Percentiles rank a stretch among this genome's conserved stretches.
These are phyloP conservation scores for Crithidia mellificae DNA, from an alignment of 208 protist species.

Conservation along the genomic window DNA sequence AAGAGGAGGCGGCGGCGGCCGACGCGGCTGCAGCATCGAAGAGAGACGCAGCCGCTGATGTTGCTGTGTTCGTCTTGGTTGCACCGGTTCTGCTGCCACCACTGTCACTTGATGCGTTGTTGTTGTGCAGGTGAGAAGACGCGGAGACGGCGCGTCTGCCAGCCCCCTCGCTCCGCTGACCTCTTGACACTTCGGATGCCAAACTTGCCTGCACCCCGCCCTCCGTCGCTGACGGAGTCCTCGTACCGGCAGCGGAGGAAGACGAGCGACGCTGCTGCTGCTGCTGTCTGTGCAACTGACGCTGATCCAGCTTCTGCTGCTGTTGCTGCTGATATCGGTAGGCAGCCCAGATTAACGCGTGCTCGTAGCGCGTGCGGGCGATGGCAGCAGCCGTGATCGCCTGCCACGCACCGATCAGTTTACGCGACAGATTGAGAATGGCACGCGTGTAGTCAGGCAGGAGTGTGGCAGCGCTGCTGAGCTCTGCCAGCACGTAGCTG, in stretches of 20 bases:
- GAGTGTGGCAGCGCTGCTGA: slow-evolving; percentile 66
- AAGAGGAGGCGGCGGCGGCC: not conserved
- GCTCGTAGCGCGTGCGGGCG: slow-evolving; percentile 30
- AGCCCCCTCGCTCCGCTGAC: no score
- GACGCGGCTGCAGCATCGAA: slow-evolving; percentile 6
- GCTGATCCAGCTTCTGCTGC: slow-evolving; percentile 1
- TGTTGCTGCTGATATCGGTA: slow-evolving; percentile 6
- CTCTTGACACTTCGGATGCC: no score
- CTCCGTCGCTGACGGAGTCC: no score
- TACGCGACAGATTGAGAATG: slow-evolving; percentile 50
- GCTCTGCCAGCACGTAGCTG: slow-evolving; percentile 65
- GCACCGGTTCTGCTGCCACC: no score
- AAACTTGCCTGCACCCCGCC: no score
- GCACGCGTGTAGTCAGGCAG: slow-evolving; percentile 67
- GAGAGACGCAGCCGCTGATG: slow-evolving; percentile 12
- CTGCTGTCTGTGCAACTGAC: no score
- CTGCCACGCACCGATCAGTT: slow-evolving; percentile 64
- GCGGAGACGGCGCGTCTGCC: no score
- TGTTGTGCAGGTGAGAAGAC: no score
- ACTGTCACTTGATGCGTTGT: no score
- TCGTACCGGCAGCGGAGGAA: no score
- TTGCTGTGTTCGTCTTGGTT: no score
- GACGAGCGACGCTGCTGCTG: not conserved
- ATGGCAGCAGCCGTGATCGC: slow-evolving; percentile 56
- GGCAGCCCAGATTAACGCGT: slow-evolving; percentile 27